Percentiles rank a stretch among this genome's conserved stretches.
These are phyloP conservation scores for Verticillium isaacii DNA, from an alignment of 2,329 filamentous ascomycete species.

Conservation along the genomic window DNA sequence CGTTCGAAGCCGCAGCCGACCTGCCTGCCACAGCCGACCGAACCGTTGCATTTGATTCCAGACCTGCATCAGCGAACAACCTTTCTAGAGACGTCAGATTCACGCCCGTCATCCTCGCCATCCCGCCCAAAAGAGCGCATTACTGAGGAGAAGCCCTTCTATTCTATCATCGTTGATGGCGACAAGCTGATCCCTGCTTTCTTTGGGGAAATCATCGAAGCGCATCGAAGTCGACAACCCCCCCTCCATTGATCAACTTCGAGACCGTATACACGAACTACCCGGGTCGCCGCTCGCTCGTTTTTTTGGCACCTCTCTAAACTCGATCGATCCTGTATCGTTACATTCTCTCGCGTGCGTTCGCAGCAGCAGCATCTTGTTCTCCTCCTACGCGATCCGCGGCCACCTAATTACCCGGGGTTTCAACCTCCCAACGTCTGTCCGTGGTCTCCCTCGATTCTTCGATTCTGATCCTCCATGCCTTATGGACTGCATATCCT, in stretches of 20 bases:
- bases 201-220: neutral
- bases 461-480: constrained; percentile 5
- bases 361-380: neutral
- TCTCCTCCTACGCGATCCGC: neutral
- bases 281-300: neutral
- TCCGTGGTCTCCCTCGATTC: neutral
- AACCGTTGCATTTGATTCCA: neutral
- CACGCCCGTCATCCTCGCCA: neutral
- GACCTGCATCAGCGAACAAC: neutral
- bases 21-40: neutral
- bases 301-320: neutral
- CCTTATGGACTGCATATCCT: constrained; percentile 50
- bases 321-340: neutral
- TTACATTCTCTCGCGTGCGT: neutral
- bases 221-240: neutral
- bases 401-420: neutral
- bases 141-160: neutral
- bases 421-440: neutral
- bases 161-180: neutral
- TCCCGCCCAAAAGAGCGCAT: neutral
- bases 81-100: neutral
- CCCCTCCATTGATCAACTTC: neutral
- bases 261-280: neutral
- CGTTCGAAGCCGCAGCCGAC: neutral
- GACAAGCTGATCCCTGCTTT: neutral